Conservation (phyloP, 2,329 filamentous ascomycete genomes). For the Nannizziopsis arthrosporioides region DNA sequence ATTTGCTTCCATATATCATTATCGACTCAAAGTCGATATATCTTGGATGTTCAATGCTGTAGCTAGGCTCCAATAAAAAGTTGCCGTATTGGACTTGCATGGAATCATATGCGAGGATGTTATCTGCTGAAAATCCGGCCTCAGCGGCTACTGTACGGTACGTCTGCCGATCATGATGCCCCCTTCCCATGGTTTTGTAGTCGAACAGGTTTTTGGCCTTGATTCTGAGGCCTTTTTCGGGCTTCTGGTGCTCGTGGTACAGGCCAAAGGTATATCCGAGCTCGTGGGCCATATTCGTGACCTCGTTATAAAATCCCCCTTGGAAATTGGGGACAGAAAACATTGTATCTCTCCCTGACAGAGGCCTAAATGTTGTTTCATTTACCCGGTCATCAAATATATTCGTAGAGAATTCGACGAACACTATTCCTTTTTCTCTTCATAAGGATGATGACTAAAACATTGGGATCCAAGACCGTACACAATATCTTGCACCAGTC, state of each 20-base stretch:
- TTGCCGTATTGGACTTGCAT: background rate
- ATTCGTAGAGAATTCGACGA: no score
- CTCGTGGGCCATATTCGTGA: background rate
- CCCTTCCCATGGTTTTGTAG: background rate
- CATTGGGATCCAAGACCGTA: no score
- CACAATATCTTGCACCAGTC: no score
- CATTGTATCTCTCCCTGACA: no score
- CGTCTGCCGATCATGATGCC: background rate
- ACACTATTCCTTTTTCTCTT: no score
- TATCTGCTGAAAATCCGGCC: background rate
- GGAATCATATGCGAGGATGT: background rate
- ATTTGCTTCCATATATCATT: conserved; percentile 5
- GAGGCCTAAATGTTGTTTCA: no score
- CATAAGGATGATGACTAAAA: no score
- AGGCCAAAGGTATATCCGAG: conserved; percentile 4
- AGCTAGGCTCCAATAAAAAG: background rate
- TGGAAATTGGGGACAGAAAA: background rate
- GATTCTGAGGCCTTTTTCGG: background rate
- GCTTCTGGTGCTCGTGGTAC: conserved; percentile 4
- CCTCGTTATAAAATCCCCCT: background rate
- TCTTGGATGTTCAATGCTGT: background rate
- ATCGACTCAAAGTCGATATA: conserved; percentile 3
- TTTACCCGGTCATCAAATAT: no score
- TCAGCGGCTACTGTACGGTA: background rate
- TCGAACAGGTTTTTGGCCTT: background rate